phyloP scores from a whole-genome alignment of 2,329 filamentous ascomycete genomes.

The Bertia moriformis region DNA sequence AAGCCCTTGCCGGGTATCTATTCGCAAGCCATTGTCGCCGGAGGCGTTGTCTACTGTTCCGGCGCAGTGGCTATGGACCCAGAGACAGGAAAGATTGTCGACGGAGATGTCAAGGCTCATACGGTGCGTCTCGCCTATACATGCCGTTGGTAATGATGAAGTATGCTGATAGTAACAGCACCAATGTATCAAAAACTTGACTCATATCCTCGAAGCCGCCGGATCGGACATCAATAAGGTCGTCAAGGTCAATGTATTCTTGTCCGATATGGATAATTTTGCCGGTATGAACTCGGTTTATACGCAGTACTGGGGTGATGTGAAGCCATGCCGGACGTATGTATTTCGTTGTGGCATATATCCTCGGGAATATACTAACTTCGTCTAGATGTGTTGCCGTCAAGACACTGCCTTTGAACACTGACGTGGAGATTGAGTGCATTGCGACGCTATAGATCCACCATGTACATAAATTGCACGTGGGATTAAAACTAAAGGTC shows the following conservation, averaged over 20 bases:
- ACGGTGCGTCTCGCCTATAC: constrained; percentile 25
- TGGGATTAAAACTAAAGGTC: too few relatives aligned
- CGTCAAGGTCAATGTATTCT: constrained; percentile 61
- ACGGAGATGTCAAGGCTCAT: constrained; percentile 50
- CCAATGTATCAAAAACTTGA: constrained; percentile 57
- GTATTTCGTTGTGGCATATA: constrained; percentile 4
- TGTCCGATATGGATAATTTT: constrained; percentile 61
- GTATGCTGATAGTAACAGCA: constrained; percentile 17
- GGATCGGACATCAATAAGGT: constrained; percentile 50
- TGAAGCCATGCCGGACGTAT: constrained; percentile 28
- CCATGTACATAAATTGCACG: too few relatives aligned
- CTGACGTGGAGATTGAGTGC: constrained; percentile 19
- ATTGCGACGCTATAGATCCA: constrained; percentile 11
- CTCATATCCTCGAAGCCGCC: constrained; percentile 54
- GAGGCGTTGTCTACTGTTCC: constrained; percentile 55
- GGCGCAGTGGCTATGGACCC: constrained; percentile 57
- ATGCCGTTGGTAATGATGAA: background rate
- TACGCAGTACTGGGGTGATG: constrained; percentile 48
- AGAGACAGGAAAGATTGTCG: constrained; percentile 38
- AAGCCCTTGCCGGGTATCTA: constrained; percentile 16
- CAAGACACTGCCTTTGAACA: constrained; percentile 16
- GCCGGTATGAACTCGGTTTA: constrained; percentile 63
- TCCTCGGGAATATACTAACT: background rate
- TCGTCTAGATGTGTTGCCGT: constrained; percentile 10
- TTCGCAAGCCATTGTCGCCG: constrained; percentile 46